phyloP scores from a whole-genome alignment of 495 filamentous ascomycete genomes.

The Aspergillus steynii region DNA sequence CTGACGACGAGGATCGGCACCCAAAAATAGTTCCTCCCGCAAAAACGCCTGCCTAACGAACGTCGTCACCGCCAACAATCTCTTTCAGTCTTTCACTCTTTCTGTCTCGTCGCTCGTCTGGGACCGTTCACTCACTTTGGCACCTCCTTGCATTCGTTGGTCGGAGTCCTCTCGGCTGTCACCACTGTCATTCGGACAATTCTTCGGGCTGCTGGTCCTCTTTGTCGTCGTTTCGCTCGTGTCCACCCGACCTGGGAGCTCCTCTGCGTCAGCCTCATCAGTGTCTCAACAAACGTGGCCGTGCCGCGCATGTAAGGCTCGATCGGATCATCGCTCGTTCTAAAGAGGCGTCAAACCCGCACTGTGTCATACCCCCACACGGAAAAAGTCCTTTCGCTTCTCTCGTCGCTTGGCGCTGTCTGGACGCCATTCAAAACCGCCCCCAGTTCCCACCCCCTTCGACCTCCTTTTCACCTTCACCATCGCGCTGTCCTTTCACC shows the following conservation, averaged over 20 bases:
- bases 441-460: conserved; percentile 2
- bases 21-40: conserved; percentile 15
- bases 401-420: not conserved
- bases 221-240: not conserved
- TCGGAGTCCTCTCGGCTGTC: not conserved
- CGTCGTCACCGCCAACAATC: not conserved
- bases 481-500: conserved; percentile 22
- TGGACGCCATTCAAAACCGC: not conserved
- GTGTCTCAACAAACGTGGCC: conserved; percentile 1
- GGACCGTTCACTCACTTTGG: not conserved
- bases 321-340: not conserved
- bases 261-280: not conserved
- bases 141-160: not conserved
- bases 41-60: conserved; percentile 11
- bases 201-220: not conserved
- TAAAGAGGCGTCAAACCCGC: not conserved
- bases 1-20: conserved; percentile 9
- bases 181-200: not conserved
- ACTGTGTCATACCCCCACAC: not conserved
- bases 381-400: not conserved
- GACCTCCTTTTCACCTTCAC: not conserved
- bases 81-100: not conserved
- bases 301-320: not conserved
- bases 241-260: not conserved
- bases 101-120: not conserved